Base-by-base conservation (phyloP, 2,329 filamentous ascomycete species). In the Colletotrichum aenigma region DNA sequence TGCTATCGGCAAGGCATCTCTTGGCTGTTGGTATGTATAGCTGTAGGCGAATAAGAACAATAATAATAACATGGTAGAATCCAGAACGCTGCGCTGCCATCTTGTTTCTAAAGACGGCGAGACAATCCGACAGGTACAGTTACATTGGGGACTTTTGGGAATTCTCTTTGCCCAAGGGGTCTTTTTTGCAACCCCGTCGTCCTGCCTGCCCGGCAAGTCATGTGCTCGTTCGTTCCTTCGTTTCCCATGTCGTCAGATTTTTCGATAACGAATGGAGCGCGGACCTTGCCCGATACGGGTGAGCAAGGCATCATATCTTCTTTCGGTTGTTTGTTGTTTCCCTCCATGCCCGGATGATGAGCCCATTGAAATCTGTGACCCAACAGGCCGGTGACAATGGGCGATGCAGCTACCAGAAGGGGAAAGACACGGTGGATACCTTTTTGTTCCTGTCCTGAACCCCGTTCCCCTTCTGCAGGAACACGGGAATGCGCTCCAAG, bases 1-100 rank as follows among this genome's bases (percentile, higher is more conserved):
- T 64, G 48, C 58, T 76, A 77, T 77, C 18, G 66, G 58, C 76
- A 76, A 67, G 74, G 66, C 28, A 26, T 26, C n/a, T 48, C 24
- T 48, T 48, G 43, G 43, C 43, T 48, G 43, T 21, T 13, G 43
- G 43, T 21, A 48, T 48, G 43, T 48, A 48, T 48, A 38, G 16
- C 36, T 9, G 36, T 38, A 48, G n/a, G 10, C n/a, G 43, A 48
- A 16, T 7, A 18, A 34, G 43, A 48, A 6, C 8, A 18, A 34
- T 48, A 48, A 34, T 18, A 30, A 21, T 10, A 70, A 32, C 18
- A 32, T 52, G 24, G 55, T 58, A 16, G 55, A 26, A 6, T 58
- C 16, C 24, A 58, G 21, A 28, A 24, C 21, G 52, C 38, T 18
- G n/a, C n/a, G 43, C 43, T 48, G n/a, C n/a, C 43, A 16, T 66